Conservation (phyloP, 495 filamentous ascomycete species). For the Penicillium diatomitis region DNA sequence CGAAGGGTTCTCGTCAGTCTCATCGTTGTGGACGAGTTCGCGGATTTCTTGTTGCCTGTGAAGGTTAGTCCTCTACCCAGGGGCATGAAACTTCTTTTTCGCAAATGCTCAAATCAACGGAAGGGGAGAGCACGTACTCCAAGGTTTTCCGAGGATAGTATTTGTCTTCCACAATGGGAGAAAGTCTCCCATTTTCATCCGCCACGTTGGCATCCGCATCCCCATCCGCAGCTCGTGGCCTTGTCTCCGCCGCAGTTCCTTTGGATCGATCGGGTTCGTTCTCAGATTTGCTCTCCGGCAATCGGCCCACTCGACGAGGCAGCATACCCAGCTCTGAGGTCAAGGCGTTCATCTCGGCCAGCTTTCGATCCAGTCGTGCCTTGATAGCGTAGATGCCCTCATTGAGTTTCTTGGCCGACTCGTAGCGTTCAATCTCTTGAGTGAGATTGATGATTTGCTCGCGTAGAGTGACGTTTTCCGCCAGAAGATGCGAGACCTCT, state of each 20-base stretch:
- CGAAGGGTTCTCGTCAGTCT: no score
- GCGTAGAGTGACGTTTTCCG: conserved; percentile 79
- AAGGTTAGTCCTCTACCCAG: conserved; percentile 6
- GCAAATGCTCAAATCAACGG: background rate
- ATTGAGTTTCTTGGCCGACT: conserved; percentile 30
- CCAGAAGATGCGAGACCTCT: conserved; percentile 71
- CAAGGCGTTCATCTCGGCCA: conserved; percentile 56
- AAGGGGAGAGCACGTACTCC: conserved; percentile 44
- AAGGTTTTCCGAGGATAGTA: conserved; percentile 62
- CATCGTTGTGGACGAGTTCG: conserved; percentile 27
- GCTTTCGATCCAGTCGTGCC: conserved; percentile 57
- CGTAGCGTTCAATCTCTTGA: conserved; percentile 50
- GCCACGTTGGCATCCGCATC: conserved; percentile 9
- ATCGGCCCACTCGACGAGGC: conserved; percentile 26
- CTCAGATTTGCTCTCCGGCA: conserved; percentile 7
- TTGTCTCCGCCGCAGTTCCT: conserved; percentile 7
- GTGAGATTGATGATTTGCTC: conserved; percentile 68
- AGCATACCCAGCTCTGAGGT: conserved; percentile 51
- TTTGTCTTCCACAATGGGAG: conserved; percentile 79
- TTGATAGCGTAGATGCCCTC: conserved; percentile 58
- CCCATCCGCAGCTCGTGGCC: conserved; percentile 5
- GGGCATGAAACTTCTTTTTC: no score
- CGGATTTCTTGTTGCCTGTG: conserved; percentile 35
- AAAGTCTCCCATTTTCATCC: conserved; percentile 54
- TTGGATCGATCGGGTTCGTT: conserved; percentile 11